Percentiles rank a stretch among this genome's conserved stretches.
Evolutionary conservation across 2,329 filamentous ascomycete genomes (phyloP).

Genomic region (Penicillium crustosum): DNA sequence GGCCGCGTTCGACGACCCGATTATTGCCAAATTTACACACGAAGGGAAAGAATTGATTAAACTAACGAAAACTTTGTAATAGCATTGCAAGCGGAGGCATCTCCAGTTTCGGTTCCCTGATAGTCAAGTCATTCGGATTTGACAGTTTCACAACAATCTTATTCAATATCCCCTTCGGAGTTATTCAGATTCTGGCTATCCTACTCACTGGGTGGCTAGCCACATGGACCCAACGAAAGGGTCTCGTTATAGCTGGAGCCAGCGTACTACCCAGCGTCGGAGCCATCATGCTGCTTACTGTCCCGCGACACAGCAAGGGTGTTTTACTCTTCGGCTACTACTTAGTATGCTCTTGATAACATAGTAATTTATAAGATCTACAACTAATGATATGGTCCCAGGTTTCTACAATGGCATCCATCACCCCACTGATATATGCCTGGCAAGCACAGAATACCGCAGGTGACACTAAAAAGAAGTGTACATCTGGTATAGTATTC

Average conservation of each 20-base stretch:
- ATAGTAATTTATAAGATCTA: neutral
- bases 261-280: constrained; percentile 44
- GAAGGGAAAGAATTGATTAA: no score
- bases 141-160: constrained; percentile 43
- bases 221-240: constrained; percentile 46
- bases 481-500: constrained; percentile 37
- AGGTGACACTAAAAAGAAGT: constrained; percentile 41
- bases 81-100: constrained; percentile 44
- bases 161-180: constrained; percentile 45
- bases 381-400: neutral
- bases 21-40: neutral
- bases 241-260: constrained; percentile 44
- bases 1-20: no score
- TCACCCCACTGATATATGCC: constrained; percentile 39
- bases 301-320: constrained; percentile 50
- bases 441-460: constrained; percentile 42
- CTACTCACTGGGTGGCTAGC: constrained; percentile 41
- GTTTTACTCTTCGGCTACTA: constrained; percentile 55
- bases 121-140: constrained; percentile 46
- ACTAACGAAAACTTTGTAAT: neutral
- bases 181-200: constrained; percentile 41
- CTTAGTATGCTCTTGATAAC: constrained; percentile 34
- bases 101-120: constrained; percentile 42
- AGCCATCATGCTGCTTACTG: constrained; percentile 50
- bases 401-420: constrained; percentile 35